Conservation (phyloP, 2,329 filamentous ascomycete species). For the Elsinoe batatas region DNA sequence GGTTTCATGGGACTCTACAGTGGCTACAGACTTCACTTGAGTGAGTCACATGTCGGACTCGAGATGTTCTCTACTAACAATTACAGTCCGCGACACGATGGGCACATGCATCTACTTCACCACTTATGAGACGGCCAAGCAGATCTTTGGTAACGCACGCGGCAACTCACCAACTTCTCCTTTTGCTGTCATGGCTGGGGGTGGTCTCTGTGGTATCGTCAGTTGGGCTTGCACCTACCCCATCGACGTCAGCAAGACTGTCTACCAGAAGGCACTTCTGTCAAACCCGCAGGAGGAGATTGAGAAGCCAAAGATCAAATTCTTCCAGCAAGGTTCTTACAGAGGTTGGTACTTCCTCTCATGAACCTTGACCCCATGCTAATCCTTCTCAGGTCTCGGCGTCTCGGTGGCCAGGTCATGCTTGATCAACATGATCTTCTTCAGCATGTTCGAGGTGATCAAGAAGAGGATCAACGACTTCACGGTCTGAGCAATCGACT, state of each 20-base stretch:
- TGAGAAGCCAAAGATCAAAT: constrained; percentile 58
- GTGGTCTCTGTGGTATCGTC: constrained; percentile 71
- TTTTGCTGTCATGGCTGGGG: constrained; percentile 66
- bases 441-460: constrained; percentile 75
- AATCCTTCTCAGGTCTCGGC: constrained; percentile 43
- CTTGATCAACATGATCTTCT: constrained; percentile 80
- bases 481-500: constrained; percentile 9
- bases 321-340: constrained; percentile 71
- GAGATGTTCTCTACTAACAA: not conserved
- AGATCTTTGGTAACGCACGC: constrained; percentile 65
- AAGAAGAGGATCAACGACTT: constrained; percentile 48
- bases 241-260: constrained; percentile 75
- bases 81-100: constrained; percentile 65
- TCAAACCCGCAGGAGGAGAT: constrained; percentile 56
- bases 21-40: constrained; percentile 66
- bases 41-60: constrained; percentile 41
- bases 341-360: constrained; percentile 42
- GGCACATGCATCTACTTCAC: constrained; percentile 81
- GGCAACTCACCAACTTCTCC: constrained; percentile 67
- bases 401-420: constrained; percentile 78
- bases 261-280: constrained; percentile 74
- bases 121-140: constrained; percentile 80
- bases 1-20: constrained; percentile 68
- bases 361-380: not conserved
- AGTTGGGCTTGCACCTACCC: constrained; percentile 65